Evolutionary conservation across 2,329 filamentous ascomycete species (phyloP).

Genomic region (Hirsutella rhossiliensis): DNA sequence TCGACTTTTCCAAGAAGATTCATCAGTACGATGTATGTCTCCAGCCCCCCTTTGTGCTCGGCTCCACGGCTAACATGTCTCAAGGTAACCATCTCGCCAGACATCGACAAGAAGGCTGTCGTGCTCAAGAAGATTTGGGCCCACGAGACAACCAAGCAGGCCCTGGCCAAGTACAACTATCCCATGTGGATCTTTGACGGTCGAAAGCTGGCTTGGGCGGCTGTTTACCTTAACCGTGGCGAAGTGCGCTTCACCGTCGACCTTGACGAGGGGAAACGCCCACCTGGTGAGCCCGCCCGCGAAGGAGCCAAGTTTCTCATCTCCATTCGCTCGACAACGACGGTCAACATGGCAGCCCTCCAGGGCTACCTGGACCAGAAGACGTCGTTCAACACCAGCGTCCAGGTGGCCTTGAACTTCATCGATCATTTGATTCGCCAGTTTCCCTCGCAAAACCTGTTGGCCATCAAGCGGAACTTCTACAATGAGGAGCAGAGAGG

Average conservation of each 20-base stretch:
- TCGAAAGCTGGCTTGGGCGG: constrained; percentile 70
- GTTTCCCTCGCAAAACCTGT: constrained; percentile 54
- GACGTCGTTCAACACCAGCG: constrained; percentile 48
- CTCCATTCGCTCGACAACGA: constrained; percentile 51
- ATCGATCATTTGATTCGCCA: constrained; percentile 82
- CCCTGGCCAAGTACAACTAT: constrained; percentile 34
- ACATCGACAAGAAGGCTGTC: constrained; percentile 45
- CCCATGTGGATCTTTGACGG: constrained; percentile 65
- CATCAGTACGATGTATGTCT: constrained; percentile 75
- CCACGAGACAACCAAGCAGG: constrained; percentile 43
- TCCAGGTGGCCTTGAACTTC: constrained; percentile 78
- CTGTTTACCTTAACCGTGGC: constrained; percentile 26
- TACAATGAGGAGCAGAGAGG: constrained; percentile 46
- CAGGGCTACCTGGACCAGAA: constrained; percentile 51
- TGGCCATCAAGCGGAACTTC: constrained; percentile 71
- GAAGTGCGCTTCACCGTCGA: constrained; percentile 53
- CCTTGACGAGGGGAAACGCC: constrained; percentile 53
- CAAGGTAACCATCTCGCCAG: constrained; percentile 54
- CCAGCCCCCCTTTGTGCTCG: not conserved
- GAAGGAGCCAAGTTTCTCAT: constrained; percentile 44
- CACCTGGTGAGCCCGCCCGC: constrained; percentile 18
- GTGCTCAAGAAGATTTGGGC: constrained; percentile 70
- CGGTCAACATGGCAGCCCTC: constrained; percentile 56
- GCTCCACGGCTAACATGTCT: constrained; percentile 4
- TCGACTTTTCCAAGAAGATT: constrained; percentile 46